Percentiles rank a stretch among this genome's conserved stretches.
phyloP scores from a whole-genome alignment of 2,329 filamentous ascomycete genomes.

The Thelonectria discophora region DNA sequence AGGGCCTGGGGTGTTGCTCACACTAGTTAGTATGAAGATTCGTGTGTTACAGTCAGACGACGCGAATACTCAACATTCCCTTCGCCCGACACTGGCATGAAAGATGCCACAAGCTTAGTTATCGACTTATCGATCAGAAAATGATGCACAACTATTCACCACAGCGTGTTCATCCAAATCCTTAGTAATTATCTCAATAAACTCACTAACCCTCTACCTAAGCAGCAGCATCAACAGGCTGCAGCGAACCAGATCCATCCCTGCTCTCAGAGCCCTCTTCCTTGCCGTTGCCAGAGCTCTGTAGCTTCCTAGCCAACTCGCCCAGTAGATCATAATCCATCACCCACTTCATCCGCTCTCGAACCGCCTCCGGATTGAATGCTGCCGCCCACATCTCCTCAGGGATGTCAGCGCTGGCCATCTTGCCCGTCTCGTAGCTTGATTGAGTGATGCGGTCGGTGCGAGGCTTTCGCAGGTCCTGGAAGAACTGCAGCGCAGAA shows the following conservation, averaged over 20 bases:
- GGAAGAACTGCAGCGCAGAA: conserved; percentile 47
- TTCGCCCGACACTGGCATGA: too few relatives aligned
- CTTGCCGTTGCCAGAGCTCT: not conserved
- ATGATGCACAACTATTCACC: too few relatives aligned
- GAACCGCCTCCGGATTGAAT: not conserved
- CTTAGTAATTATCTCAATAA: too few relatives aligned
- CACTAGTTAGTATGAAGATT: too few relatives aligned
- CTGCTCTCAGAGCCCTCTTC: not conserved
- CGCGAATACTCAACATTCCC: too few relatives aligned
- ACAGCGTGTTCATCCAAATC: too few relatives aligned
- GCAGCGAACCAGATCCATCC: not conserved
- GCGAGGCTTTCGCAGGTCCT: conserved; percentile 47
- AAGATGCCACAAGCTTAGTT: too few relatives aligned
- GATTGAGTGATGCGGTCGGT: conserved; percentile 36
- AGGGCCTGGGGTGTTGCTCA: too few relatives aligned
- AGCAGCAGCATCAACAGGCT: not conserved
- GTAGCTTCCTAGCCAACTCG: not conserved
- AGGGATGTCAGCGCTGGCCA: not conserved
- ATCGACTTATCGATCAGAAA: too few relatives aligned
- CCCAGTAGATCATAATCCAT: not conserved
- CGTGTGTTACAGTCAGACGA: too few relatives aligned
- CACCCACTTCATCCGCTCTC: not conserved
- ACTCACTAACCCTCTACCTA: not conserved
- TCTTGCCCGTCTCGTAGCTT: not conserved
- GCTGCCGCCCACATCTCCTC: not conserved